Base-by-base conservation (phyloP, 139 green algal species). In the Penium margaritaceum region DNA sequence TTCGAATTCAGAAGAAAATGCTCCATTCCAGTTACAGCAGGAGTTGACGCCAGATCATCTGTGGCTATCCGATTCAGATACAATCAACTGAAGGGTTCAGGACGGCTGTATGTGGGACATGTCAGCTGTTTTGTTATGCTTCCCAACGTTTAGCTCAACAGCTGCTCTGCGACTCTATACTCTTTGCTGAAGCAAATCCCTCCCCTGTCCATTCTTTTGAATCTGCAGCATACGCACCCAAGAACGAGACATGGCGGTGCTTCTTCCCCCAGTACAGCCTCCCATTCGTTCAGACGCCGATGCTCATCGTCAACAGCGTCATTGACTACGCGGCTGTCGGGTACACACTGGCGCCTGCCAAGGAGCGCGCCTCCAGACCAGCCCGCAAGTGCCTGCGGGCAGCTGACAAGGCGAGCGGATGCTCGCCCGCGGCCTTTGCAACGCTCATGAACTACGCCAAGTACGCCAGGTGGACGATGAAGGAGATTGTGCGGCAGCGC, bases 221-320 rank as follows among this genome's bases (percentile, higher is more conserved):
- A n/a, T n/a, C n/a, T n/a, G n/a, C 47, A 60, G 47, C 29, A n/a
- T 60, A 60, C 47, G 47, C 47, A 21, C n/a, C 47, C 4, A n/a
- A 24, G n/a, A 60, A 60, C 47, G 47, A 60, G 47, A 60, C 47
- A 27, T 60, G 47, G 47, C 29, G 30, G 47, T 60, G 47, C 17
- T 60, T 60, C 47, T 60, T 60, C 47, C 47, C 47, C n/a, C 47
- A 60, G 19, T 60, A 60, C 47, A 24, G 47, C n/a, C 47, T 60
- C n/a, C 47, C 29, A n/a, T 60, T 60, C 19, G 47, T 60, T n/a
- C 47, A 5, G n/a, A 60, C 47, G 47, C 47, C 47, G 47, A n/a
- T 60, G 12, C 30, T 60, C 47, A n/a, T 60, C 47, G 47, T 60
- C n/a, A n/a, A 60, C n/a, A 60, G 47, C 47, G 19, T 60, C 15